Percentiles rank a stretch among this genome's conserved stretches.
phyloP scores from a whole-genome alignment of 208 protist species.

The Wallacemonas sp. region DNA sequence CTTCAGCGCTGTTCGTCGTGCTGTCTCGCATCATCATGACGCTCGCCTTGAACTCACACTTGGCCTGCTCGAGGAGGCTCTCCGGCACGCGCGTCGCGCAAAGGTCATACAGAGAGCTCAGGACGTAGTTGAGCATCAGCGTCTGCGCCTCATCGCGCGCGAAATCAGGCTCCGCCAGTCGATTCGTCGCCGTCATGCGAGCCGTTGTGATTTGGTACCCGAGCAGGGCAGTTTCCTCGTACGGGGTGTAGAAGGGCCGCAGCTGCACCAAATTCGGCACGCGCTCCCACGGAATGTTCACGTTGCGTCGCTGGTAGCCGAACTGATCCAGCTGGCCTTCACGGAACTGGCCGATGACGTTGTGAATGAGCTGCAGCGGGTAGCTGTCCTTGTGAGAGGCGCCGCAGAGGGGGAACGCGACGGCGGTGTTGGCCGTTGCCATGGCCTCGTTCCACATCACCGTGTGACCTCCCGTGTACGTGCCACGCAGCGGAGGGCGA shows the following conservation, averaged over 20 bases:
- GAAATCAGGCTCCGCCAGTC: constrained; percentile 23
- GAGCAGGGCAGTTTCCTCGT: constrained; percentile 88
- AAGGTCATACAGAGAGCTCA: constrained; percentile 73
- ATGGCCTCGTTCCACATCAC: constrained; percentile 81
- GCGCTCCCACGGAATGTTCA: constrained; percentile 56
- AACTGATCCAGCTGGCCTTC: constrained; percentile 80
- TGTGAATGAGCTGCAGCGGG: constrained; percentile 92
- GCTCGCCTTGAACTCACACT: constrained; percentile 92
- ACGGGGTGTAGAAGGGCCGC: constrained; percentile 91
- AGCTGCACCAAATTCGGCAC: constrained; percentile 75
- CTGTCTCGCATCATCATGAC: constrained; percentile 95
- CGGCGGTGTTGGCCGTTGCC: constrained; percentile 78
- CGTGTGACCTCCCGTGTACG: constrained; percentile 71
- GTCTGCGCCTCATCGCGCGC: constrained; percentile 66
- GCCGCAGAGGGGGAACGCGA: constrained; percentile 85
- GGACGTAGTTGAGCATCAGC: constrained; percentile 67
- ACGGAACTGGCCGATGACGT: constrained; percentile 93
- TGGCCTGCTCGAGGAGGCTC: constrained; percentile 90
- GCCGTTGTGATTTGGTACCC: constrained; percentile 86
- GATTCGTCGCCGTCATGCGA: constrained; percentile 37
- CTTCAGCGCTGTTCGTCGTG: constrained; percentile 94
- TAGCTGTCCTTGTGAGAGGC: constrained; percentile 92
- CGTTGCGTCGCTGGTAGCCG: constrained; percentile 68
- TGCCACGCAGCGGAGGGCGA: constrained; percentile 42
- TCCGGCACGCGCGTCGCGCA: constrained; percentile 52